A percentile compares a stretch with the other conserved stretches of the same genome.
phyloP scores from a whole-genome alignment of 495 filamentous ascomycete genomes.

The Xanthoparmelia taractica region DNA sequence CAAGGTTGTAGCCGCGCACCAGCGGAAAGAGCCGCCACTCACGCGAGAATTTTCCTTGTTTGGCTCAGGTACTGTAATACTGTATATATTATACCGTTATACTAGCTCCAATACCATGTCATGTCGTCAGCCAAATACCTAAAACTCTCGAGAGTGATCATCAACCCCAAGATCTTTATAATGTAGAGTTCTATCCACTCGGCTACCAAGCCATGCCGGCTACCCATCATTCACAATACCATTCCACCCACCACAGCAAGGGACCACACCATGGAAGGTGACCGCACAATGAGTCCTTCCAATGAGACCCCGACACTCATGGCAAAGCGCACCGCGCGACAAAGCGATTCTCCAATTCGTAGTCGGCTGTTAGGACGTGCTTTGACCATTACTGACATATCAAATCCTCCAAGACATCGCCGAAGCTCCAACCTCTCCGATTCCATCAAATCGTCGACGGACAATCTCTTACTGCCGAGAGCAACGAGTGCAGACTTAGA shows the following conservation, averaged over 20 bases:
- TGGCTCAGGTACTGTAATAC: not conserved
- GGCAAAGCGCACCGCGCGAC: conserved; percentile 14
- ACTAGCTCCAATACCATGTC: too few species aligned
- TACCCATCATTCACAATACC: not conserved
- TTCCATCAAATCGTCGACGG: conserved; percentile 60
- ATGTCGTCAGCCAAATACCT: not conserved
- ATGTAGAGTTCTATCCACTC: not conserved
- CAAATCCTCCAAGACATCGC: conserved; percentile 39
- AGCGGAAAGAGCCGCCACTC: not conserved
- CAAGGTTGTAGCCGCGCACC: not conserved
- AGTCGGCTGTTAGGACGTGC: conserved; percentile 38
- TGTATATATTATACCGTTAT: not conserved
- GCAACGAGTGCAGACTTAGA: conserved; percentile 28
- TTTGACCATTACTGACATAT: conserved; percentile 35
- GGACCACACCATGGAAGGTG: conserved; percentile 12
- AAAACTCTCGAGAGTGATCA: not conserved
- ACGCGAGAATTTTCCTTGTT: not conserved
- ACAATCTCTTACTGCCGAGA: conserved; percentile 64
- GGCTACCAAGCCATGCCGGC: not conserved
- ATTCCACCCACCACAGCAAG: not conserved
- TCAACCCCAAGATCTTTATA: not conserved
- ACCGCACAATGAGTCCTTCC: conserved; percentile 10
- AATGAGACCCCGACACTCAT: not conserved
- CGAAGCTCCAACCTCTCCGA: conserved; percentile 73
- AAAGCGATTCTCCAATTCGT: conserved; percentile 30